Evolutionary conservation across 2,329 filamentous ascomycete genomes (phyloP).

Genomic region (Claviceps lovelessii): DNA sequence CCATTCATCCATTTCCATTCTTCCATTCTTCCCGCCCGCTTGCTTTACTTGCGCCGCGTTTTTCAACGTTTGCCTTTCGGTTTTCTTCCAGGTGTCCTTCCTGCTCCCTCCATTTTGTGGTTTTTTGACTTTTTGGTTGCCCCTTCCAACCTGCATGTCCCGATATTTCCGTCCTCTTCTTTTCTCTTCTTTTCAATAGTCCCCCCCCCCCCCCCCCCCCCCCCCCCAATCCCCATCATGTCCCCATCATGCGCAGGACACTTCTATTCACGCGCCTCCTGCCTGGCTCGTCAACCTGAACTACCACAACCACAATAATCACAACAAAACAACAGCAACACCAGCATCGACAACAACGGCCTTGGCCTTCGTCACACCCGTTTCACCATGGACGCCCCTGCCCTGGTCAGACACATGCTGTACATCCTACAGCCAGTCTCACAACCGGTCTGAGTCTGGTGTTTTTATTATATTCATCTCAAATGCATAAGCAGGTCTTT

Average conservation of each 20-base stretch:
- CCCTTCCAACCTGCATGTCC: not conserved
- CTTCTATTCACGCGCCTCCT: not conserved
- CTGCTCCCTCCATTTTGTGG: not conserved
- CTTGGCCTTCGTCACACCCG: not conserved
- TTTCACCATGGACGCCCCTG: not conserved
- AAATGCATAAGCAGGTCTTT: slow-evolving; percentile 1
- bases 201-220: too few species aligned
- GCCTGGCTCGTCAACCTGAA: not conserved
- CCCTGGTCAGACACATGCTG: not conserved
- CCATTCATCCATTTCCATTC: too few species aligned
- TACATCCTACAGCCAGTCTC: not conserved
- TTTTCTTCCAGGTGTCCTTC: not conserved
- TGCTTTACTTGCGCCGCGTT: not conserved
- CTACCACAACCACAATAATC: not conserved
- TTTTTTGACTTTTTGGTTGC: too few species aligned
- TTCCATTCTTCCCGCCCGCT: not conserved
- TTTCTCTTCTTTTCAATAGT: not conserved
- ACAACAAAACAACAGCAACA: too few species aligned
- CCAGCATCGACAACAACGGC: too few species aligned
- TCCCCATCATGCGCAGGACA: not conserved
- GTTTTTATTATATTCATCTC: not conserved
- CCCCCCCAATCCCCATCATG: not conserved
- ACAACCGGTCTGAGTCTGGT: not conserved
- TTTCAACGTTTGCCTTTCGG: not conserved
- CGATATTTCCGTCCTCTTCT: not conserved